Base-by-base conservation (phyloP, 345 rosid species). In the Euphorbia tirucalli region DNA sequence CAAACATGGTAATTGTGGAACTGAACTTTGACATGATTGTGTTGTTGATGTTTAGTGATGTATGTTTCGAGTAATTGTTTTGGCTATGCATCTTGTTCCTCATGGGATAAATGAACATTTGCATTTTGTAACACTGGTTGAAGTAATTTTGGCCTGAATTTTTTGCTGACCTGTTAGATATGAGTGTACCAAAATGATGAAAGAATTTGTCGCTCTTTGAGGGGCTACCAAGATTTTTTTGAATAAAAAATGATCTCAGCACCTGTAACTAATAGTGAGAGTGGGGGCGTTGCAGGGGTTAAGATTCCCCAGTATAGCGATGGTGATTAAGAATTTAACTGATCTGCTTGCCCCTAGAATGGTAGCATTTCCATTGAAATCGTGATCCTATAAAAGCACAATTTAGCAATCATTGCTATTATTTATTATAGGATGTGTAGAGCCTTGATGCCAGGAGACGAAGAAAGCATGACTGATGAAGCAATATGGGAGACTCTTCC, bases 401-500 rank as follows among this genome's bases (percentile, higher is more conserved):
- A 27, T 44, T 15, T 48, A 9, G 49, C 39, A 66, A 52, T 9
- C 43, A 11, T 50, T 57, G 49, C 63, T 64, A 35, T 22, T 49
- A 79, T 19, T 46, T 32, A 25, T 56, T 50, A 69, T 77, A 93
- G 98, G 87, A 91, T 88, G 93, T 93, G 95, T 67, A 82, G 93
- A 84, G 87, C 94, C 75, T 89, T 91, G 61, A 87, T 93, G 97
- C 93, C 90, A 27, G 97, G 94, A 74, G 98, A 93, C 80, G 98
- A 93, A 63, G 98, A 91, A 83, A 93, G 84, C 84, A 84, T 88
- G 84, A 91, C 84, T 61, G 96, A 93, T 75, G 97, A 93, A 82
- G 93, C 93, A 72, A 93, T 93, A 81, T 93, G 97, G 97, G 93
- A 89, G 82, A 93, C 94, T 25, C 97, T 93, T 81, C 96, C 96